Percentiles rank a stretch among this genome's conserved stretches.
These are phyloP conservation scores for Alopecurus myosuroides DNA, from an alignment of 176 grass and related monocot species.

Conservation along the genomic window DNA sequence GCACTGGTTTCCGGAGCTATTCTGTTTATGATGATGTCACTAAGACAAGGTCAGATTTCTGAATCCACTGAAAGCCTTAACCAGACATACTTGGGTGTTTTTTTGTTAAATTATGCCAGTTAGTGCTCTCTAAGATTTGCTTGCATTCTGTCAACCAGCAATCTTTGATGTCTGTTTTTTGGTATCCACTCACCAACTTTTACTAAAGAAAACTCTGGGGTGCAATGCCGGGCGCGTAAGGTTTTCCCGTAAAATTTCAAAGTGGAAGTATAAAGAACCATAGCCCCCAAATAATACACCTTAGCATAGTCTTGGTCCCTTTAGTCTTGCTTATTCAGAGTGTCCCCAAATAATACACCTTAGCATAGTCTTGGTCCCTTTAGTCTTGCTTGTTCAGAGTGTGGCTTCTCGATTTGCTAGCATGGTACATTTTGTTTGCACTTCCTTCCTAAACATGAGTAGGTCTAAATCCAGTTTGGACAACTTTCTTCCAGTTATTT, in stretches of 20 bases:
- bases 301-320: not conserved
- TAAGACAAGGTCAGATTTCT: slow-evolving; percentile 63
- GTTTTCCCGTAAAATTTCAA: not conserved
- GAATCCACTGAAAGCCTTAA: not conserved
- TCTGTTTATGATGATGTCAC: slow-evolving; percentile 69
- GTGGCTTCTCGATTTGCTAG: not conserved
- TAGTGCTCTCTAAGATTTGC: not conserved
- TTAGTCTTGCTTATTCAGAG: not conserved
- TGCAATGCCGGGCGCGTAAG: not conserved
- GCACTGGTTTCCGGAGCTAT: slow-evolving; percentile 52
- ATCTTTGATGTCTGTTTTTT: not conserved
- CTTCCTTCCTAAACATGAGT: not conserved
- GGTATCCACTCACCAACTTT: not conserved
- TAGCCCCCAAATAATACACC: not conserved
- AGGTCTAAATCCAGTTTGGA: not conserved
- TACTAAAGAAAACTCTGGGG: not conserved
- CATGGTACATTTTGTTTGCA: not conserved
- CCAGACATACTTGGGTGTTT: not conserved
- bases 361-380: not conserved
- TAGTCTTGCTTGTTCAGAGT: not conserved
- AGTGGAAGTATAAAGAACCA: not conserved
- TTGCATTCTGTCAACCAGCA: not conserved
- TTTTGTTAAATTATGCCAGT: not conserved
- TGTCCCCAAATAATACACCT: not conserved
- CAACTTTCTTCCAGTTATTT: not conserved